Conservation (phyloP, 805 yeast species). For the Wickerhamomyces bovis region DNA sequence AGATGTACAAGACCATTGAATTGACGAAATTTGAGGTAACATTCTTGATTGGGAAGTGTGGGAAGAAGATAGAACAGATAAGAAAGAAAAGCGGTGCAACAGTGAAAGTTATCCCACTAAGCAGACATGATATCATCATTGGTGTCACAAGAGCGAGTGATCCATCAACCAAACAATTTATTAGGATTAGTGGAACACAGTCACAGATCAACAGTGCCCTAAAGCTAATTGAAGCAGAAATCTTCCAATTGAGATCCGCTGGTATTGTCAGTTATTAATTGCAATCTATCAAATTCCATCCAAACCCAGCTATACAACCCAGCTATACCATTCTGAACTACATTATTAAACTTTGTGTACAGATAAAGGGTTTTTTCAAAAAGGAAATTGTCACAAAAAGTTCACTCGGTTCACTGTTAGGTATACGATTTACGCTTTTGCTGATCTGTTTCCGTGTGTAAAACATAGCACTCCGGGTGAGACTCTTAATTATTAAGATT, state of each 20-base stretch:
- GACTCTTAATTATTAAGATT: conserved; percentile 4
- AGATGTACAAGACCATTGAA: conserved; percentile 8
- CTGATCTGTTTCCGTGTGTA: conserved; percentile 4
- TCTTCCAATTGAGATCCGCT: conserved; percentile 15
- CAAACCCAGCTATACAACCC: not conserved
- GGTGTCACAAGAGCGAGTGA: not conserved
- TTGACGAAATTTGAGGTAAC: conserved; percentile 31
- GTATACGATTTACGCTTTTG: conserved; percentile 12
- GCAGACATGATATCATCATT: conserved; percentile 14
- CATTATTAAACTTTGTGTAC: not conserved
- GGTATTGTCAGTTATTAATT: conserved; percentile 5
- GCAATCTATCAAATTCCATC: not conserved
- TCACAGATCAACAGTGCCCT: conserved; percentile 23
- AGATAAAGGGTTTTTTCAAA: not conserved
- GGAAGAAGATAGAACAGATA: conserved; percentile 31
- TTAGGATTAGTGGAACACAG: conserved; percentile 28
- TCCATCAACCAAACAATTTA: conserved; percentile 22
- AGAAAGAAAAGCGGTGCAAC: conserved; percentile 30
- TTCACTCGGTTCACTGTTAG: conserved; percentile 10
- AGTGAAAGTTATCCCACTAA: conserved; percentile 34
- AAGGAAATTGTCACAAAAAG: not conserved
- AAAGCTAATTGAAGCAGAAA: conserved; percentile 21
- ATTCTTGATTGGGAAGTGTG: conserved; percentile 38
- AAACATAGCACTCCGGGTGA: conserved; percentile 14
- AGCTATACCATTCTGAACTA: too few species aligned